phyloP scores from a whole-genome alignment of 768 basidiomycete genomes.

The Rhizopogon sp. region DNA sequence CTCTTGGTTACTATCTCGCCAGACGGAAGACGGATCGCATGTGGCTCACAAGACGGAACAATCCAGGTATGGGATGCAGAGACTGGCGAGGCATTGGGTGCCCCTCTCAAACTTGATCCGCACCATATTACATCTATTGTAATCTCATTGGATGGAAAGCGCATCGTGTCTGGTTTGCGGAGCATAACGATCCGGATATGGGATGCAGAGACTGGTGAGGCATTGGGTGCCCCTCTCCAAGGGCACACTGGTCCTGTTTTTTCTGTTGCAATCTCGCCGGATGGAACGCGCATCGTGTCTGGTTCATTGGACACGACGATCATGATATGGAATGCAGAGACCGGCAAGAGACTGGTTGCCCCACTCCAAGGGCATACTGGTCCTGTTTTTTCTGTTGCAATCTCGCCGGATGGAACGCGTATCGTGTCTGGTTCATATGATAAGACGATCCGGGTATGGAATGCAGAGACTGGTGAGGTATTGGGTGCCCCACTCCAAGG shows the following conservation, averaged over 20 bases:
- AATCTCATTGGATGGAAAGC: too few relatives aligned
- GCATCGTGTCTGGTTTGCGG: too few relatives aligned
- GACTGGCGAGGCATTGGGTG: background rate
- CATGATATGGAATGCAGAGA: slow-evolving; percentile 56
- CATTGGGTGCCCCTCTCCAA: background rate
- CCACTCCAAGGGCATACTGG: background rate
- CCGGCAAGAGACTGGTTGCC: background rate
- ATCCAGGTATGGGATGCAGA: slow-evolving; percentile 11
- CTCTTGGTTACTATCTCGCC: slow-evolving; percentile 7
- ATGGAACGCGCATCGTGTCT: slow-evolving; percentile 82
- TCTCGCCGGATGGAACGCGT: slow-evolving; percentile 9
- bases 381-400: slow-evolving; percentile 6
- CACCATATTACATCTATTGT: too few relatives aligned
- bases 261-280: slow-evolving; percentile 46
- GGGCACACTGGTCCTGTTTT: background rate
- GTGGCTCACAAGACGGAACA: slow-evolving; percentile 4
- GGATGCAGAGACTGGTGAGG: too few relatives aligned
- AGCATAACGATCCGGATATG: too few relatives aligned
- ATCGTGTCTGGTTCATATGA: slow-evolving; percentile 9
- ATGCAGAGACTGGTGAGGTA: background rate
- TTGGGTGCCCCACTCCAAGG: background rate
- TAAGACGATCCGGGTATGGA: slow-evolving; percentile 1
- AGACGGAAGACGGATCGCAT: slow-evolving; percentile 7
- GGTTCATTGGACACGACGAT: slow-evolving; percentile 77
- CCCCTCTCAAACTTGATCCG: too few relatives aligned